Percentiles rank a stretch among this genome's conserved stretches.
Conservation (phyloP, 1,139 yeast genomes). For the Sugiyamaella novakii region DNA sequence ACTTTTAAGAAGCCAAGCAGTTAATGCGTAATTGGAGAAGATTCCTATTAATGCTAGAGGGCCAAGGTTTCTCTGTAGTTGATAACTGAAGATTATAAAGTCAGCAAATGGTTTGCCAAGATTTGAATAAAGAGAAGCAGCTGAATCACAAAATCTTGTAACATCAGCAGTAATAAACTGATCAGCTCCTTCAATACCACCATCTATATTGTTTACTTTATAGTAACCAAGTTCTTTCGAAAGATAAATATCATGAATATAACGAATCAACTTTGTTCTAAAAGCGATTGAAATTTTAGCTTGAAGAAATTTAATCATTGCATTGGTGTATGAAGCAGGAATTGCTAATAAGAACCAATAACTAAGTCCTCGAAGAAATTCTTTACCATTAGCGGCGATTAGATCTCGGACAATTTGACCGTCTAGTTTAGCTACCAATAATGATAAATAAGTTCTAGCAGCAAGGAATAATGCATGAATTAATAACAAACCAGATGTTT, state of each 20-base stretch:
- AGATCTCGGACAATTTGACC: slow-evolving; percentile 91
- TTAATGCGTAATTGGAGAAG: slow-evolving; percentile 73
- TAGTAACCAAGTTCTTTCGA: slow-evolving; percentile 82
- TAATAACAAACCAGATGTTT: slow-evolving; percentile 64
- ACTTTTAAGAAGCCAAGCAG: slow-evolving; percentile 72
- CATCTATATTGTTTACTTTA: slow-evolving; percentile 54
- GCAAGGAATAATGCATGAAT: slow-evolving; percentile 77
- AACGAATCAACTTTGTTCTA: slow-evolving; percentile 80
- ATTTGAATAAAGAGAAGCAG: slow-evolving; percentile 81
- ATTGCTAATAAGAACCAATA: slow-evolving; percentile 90
- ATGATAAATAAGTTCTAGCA: slow-evolving; percentile 83
- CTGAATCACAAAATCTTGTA: slow-evolving; percentile 76
- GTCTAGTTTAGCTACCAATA: slow-evolving; percentile 84
- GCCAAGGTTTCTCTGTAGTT: slow-evolving; percentile 82
- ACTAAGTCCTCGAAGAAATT: slow-evolving; percentile 72
- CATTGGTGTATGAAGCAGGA: slow-evolving; percentile 91
- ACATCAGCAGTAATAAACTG: slow-evolving; percentile 88
- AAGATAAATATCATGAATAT: slow-evolving; percentile 86
- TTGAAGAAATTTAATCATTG: slow-evolving; percentile 82
- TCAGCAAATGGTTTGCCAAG: slow-evolving; percentile 93
- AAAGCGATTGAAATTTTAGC: slow-evolving; percentile 78
- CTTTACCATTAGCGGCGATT: slow-evolving; percentile 77
- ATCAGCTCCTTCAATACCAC: slow-evolving; percentile 54
- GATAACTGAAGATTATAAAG: slow-evolving; percentile 80
- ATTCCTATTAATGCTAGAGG: slow-evolving; percentile 82